Percentiles rank a stretch among this genome's conserved stretches.
phyloP scores from a whole-genome alignment of 495 filamentous ascomycete genomes.

The Penicillium goetzii region DNA sequence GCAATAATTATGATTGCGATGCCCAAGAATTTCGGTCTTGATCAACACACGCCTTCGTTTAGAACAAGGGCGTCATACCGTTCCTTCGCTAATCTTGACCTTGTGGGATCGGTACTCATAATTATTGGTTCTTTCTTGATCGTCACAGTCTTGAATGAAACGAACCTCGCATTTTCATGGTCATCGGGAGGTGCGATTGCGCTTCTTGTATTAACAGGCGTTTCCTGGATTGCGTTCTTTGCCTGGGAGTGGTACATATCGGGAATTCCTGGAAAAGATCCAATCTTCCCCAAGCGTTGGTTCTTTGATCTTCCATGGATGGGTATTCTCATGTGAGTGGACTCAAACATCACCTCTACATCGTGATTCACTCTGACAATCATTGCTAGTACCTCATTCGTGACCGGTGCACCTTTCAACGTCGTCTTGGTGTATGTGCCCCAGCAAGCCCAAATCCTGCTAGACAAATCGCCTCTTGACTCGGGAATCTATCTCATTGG shows the following conservation, averaged over 20 bases:
- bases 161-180: slow-evolving; percentile 51
- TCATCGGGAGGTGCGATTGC: slow-evolving; percentile 45
- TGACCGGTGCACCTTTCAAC: slow-evolving; percentile 59
- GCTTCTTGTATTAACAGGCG: slow-evolving; percentile 41
- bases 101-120: slow-evolving; percentile 58
- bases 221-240: slow-evolving; percentile 42
- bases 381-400: slow-evolving; percentile 29
- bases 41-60: slow-evolving; percentile 34
- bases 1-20: slow-evolving; percentile 29
- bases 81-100: slow-evolving; percentile 51
- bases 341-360: not conserved
- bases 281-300: slow-evolving; percentile 44
- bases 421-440: slow-evolving; percentile 59
- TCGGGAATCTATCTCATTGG: slow-evolving; percentile 63
- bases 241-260: slow-evolving; percentile 44
- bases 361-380: slow-evolving; percentile 5
- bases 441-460: slow-evolving; percentile 62
- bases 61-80: slow-evolving; percentile 34
- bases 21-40: slow-evolving; percentile 35
- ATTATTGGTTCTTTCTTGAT: slow-evolving; percentile 59
- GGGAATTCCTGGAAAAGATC: slow-evolving; percentile 33
- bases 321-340: slow-evolving; percentile 38
- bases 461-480: slow-evolving; percentile 43
- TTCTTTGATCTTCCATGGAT: slow-evolving; percentile 39
- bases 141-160: slow-evolving; percentile 62